Evolutionary conservation across 2,329 filamentous ascomycete genomes (phyloP).

Genomic region (Cryphonectria japonica): DNA sequence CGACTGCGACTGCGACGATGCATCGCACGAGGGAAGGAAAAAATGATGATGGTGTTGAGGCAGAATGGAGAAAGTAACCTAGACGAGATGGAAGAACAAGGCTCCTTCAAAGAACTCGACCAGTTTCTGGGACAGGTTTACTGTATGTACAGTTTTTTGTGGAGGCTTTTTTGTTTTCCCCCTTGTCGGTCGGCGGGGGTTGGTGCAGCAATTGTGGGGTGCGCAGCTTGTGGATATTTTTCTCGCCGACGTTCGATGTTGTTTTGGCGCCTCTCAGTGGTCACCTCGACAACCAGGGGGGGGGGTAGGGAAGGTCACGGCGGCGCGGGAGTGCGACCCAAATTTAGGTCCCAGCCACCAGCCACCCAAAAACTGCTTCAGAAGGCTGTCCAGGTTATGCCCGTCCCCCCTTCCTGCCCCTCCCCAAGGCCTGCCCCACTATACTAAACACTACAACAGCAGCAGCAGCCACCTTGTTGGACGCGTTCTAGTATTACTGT

Average conservation of each 20-base stretch:
- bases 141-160: neutral
- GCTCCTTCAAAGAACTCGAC: neutral
- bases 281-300: neutral
- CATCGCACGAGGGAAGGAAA: constrained; percentile 22
- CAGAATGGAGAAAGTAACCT: neutral
- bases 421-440: neutral
- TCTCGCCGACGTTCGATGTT: neutral
- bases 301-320: neutral
- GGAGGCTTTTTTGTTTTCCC: neutral
- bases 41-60: neutral
- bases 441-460: neutral
- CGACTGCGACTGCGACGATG: constrained; percentile 13
- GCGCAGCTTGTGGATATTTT: neutral
- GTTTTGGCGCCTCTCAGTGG: constrained; percentile 3
- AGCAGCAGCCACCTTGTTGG: neutral
- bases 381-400: too few relatives aligned
- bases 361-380: neutral
- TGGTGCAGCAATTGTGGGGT: neutral
- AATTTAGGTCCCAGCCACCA: constrained; percentile 8
- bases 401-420: too few relatives aligned
- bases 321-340: neutral
- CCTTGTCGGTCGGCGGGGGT: neutral
- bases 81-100: neutral
- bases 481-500: neutral
- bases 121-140: neutral